Conservation (phyloP, 2,329 filamentous ascomycete genomes). For the Aspergillus fructus region DNA sequence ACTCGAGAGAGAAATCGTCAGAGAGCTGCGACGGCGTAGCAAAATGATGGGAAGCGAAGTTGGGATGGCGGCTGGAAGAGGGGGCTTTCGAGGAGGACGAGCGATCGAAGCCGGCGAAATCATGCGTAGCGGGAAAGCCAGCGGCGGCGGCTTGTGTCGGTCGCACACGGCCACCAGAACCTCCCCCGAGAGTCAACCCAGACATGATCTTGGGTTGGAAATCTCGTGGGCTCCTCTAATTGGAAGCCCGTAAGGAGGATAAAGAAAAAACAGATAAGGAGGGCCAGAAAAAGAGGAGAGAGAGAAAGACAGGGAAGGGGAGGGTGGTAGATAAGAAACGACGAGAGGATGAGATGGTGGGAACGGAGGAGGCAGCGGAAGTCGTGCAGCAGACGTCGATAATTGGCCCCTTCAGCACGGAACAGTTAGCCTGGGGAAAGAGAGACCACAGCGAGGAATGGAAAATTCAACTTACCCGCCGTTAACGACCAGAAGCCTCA, state of each 20-base stretch:
- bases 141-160: constrained; percentile 29
- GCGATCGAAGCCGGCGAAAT: constrained; percentile 25
- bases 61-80: not conserved
- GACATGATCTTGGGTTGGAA: constrained; percentile 28
- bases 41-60: constrained; percentile 3
- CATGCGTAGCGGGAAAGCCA: constrained; percentile 27
- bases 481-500: constrained; percentile 28
- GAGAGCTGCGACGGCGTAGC: constrained; percentile 32
- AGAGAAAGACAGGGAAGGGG: constrained; percentile 3
- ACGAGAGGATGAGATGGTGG: constrained; percentile 7
- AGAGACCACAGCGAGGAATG: not conserved
- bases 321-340: constrained; percentile 5
- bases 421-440: constrained; percentile 4
- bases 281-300: constrained; percentile 7
- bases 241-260: constrained; percentile 11
- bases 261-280: constrained; percentile 4
- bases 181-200: constrained; percentile 37
- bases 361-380: not conserved
- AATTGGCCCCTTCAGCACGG: constrained; percentile 2
- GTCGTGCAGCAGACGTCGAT: not conserved
- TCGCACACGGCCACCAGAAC: constrained; percentile 37
- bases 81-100: constrained; percentile 16
- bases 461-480: constrained; percentile 35
- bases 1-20: constrained; percentile 36
- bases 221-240: constrained; percentile 15